phyloP scores from a whole-genome alignment of 495 filamentous ascomycete species.

The Terfezia claveryi region DNA sequence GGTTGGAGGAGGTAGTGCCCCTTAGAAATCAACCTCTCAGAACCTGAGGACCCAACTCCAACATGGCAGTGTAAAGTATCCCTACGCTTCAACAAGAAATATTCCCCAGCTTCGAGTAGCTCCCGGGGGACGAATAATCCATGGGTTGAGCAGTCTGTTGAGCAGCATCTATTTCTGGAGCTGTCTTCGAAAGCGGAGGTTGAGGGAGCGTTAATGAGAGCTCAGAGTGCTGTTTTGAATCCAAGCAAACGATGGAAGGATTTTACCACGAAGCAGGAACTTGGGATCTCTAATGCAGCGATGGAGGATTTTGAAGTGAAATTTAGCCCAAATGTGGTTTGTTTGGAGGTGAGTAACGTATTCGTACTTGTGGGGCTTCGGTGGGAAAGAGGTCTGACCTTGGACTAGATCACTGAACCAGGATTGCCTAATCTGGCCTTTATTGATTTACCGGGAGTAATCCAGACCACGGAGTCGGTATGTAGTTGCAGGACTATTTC shows the following conservation, averaged over 20 bases:
- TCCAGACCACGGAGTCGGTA: constrained; percentile 19
- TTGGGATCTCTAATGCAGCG: neutral
- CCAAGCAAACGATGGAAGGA: constrained; percentile 11
- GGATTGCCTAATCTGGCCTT: constrained; percentile 21
- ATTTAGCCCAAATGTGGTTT: constrained; percentile 21
- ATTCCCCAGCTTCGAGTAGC: constrained; percentile 3
- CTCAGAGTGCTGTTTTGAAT: constrained; percentile 17
- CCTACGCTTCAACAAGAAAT: constrained; percentile 16
- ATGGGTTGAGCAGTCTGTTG: constrained; percentile 14
- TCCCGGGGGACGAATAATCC: constrained; percentile 3
- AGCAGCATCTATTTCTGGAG: constrained; percentile 15
- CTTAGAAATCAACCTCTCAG: constrained; percentile 19
- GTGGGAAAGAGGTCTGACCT: neutral
- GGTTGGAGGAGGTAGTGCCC: constrained; percentile 11
- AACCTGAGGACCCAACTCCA: neutral
- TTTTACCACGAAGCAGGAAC: constrained; percentile 1
- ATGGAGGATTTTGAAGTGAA: constrained; percentile 19
- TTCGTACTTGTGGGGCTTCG: neutral
- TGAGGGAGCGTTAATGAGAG: constrained; percentile 12
- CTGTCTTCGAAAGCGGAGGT: constrained; percentile 15
- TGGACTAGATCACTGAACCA: constrained; percentile 15
- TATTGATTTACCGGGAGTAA: constrained; percentile 20
- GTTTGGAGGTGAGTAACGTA: constrained; percentile 13
- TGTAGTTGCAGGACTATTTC: neutral
- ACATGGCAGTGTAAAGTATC: constrained; percentile 18